Evolutionary conservation across 2,329 filamentous ascomycete genomes (phyloP).

Genomic region (Chalaropsis thielavioides): DNA sequence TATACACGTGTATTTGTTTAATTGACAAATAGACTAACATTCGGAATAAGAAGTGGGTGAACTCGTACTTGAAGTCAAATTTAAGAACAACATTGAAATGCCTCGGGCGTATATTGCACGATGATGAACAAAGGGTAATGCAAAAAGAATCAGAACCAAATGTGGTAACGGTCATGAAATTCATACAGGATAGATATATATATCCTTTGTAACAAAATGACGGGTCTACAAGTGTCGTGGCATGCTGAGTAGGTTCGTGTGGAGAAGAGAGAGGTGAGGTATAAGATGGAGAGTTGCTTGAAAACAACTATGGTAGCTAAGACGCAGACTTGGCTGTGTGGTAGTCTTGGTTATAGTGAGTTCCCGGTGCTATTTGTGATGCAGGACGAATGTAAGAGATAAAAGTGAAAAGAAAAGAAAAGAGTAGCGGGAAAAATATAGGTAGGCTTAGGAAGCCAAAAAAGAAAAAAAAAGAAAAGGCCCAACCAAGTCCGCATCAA

Average conservation of each 20-base stretch:
- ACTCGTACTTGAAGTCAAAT: no score
- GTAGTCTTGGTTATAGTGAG: not conserved
- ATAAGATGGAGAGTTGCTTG: no score
- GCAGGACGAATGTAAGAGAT: not conserved
- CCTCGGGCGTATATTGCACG: not conserved
- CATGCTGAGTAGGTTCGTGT: no score
- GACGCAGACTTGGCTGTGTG: not conserved
- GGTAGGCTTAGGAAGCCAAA: not conserved
- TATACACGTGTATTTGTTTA: no score
- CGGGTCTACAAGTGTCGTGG: no score
- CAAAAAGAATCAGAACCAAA: not conserved
- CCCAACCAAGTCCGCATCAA: conserved; percentile 2
- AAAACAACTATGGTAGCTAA: no score
- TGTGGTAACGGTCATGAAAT: not conserved
- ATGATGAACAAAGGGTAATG: not conserved
- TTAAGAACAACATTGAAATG: no score
- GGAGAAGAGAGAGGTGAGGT: no score
- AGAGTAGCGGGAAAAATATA: not conserved
- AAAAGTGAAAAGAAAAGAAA: not conserved
- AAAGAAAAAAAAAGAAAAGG: conserved; percentile 8
- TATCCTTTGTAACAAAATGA: no score
- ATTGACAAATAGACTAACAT: no score
- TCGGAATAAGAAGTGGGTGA: no score
- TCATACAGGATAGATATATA: not conserved
- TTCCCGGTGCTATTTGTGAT: not conserved